Conservation (phyloP, 2,329 filamentous ascomycete genomes). For the Dendrostoma leiphaemia region DNA sequence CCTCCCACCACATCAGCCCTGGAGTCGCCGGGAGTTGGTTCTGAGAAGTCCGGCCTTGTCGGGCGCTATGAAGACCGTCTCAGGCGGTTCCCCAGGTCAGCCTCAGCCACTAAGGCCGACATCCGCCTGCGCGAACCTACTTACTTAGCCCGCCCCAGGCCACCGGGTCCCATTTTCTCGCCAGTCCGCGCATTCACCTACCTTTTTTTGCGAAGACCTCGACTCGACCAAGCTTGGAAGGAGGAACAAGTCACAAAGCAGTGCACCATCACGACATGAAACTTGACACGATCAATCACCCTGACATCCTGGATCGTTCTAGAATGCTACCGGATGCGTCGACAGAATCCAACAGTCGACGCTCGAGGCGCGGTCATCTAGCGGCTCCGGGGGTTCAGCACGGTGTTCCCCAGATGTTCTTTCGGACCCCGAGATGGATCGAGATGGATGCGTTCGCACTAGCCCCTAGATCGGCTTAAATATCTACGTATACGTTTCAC, state of each 20-base stretch:
- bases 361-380: too few species aligned
- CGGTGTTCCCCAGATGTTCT: not conserved
- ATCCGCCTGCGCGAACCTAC: not conserved
- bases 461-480: not conserved
- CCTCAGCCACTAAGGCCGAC: not conserved
- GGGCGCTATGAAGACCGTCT: slow-evolving; percentile 1
- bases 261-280: not conserved
- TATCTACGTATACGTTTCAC: not conserved
- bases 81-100: not conserved
- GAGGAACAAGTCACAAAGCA: not conserved
- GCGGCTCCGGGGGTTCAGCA: not conserved
- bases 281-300: not conserved
- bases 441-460: not conserved
- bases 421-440: slow-evolving; percentile 1
- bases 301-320: too few species aligned
- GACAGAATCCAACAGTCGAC: too few species aligned
- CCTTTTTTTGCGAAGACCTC: not conserved
- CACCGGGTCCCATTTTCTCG: not conserved
- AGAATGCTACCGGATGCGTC: too few species aligned
- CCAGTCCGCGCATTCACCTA: not conserved
- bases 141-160: not conserved
- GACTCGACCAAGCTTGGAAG: not conserved
- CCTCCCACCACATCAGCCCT: not conserved
- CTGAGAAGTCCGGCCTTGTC: not conserved
- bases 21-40: not conserved